Evolutionary conservation across 1,284 basidiomycete species (phyloP).

Genomic region (Stereum hirsutum): DNA sequence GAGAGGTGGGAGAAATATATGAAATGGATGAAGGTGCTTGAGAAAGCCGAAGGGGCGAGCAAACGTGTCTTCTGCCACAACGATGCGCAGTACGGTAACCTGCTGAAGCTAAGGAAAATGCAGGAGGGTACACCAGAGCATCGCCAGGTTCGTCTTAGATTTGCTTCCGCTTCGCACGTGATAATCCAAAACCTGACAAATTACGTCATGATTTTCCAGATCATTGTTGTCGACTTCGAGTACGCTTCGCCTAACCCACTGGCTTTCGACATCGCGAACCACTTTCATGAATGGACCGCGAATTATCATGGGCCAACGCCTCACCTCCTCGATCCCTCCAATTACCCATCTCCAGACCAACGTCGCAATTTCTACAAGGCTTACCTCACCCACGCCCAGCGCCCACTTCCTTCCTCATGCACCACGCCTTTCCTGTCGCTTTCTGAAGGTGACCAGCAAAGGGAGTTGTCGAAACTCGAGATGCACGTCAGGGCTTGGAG

Average conservation of each 20-base stretch:
- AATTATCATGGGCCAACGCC: conserved; percentile 76
- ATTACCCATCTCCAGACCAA: conserved; percentile 69
- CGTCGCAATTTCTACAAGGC: conserved; percentile 77
- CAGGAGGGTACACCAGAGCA: conserved; percentile 51
- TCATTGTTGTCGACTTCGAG: conserved; percentile 94
- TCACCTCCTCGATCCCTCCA: conserved; percentile 58
- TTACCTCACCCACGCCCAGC: conserved; percentile 52
- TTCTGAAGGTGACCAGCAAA: conserved; percentile 24
- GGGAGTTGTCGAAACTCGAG: conserved; percentile 46
- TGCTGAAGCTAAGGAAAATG: conserved; percentile 61
- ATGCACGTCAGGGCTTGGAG: conserved; percentile 78
- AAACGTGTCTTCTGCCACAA: conserved; percentile 80
- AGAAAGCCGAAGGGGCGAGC: conserved; percentile 44
- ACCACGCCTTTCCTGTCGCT: conserved; percentile 19
- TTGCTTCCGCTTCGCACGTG: conserved; percentile 6
- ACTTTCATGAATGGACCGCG: conserved; percentile 93
- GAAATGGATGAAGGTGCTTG: conserved; percentile 56
- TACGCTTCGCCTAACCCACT: conserved; percentile 86
- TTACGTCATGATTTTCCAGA: conserved; percentile 30
- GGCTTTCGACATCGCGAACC: conserved; percentile 91
- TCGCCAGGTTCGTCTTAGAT: conserved; percentile 46
- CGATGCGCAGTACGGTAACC: conserved; percentile 90
- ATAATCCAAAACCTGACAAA: conserved; percentile 6
- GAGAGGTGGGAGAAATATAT: conserved; percentile 61
- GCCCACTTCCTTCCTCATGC: conserved; percentile 9